Base-by-base conservation (phyloP, 1,284 basidiomycete species). In the Pterulicium gracile region DNA sequence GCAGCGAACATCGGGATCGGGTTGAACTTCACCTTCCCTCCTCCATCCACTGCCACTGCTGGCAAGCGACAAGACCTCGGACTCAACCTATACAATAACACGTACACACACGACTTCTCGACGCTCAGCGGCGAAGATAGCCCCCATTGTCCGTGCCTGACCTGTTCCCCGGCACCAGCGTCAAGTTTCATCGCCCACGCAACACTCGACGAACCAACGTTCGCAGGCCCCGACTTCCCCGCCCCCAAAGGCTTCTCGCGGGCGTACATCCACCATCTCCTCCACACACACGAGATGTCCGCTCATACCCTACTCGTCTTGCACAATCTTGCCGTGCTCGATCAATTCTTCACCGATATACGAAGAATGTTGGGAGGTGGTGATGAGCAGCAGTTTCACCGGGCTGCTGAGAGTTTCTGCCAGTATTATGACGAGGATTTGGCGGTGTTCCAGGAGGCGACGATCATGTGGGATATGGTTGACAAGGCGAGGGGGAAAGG, bases 271-370 rank as follows among this genome's bases (percentile, higher is more conserved):
- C 86, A 91, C 57, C 88, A 91, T 55, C 73, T 91, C 10, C 65
- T 90, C 36, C 80, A 84, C 46, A 88, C 88, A 4, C 88, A 91
- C 62, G 88, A 91, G 59, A 89, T 91, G 88, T 78, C 80, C 0
- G 80, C 85, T 1, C 83, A 89, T 54, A 58, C 84, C 3, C 60
- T 89, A 24, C 71, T 91, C 10, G 71, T 70, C 7, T 68, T 79
- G 62, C 88, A 91, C 59, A 91, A 90, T 53, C 65, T 88, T 21
- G 61, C 72, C 1, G 69, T 88, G 1, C 62, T 87, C 21, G 74
- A 79, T 41, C 58, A 63, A 0, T 87, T 91, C 60, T 75, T 88
- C 47, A 62, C 61, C 0, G 74, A 73, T 0, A 62, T 88, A 0
- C 70, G 85, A 21, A 41, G 44, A 50, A 3, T 39, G 43, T 14